These are phyloP conservation scores for Cladorrhinum samala DNA, from an alignment of 495 filamentous ascomycete genomes.

Conservation along the genomic window DNA sequence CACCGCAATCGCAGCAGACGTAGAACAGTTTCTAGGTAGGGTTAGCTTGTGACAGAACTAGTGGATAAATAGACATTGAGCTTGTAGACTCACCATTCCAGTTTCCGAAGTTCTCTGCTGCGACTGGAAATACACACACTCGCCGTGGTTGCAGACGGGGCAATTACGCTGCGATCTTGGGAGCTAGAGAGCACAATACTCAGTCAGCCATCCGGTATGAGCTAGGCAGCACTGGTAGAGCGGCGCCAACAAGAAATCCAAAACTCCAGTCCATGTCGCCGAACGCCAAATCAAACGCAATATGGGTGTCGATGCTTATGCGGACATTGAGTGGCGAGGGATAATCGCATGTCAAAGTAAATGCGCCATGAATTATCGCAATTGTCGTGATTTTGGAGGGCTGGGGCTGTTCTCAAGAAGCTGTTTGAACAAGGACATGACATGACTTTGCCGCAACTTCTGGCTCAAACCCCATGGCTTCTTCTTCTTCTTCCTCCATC, in stretches of 20 bases:
- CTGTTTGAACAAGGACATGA: not conserved
- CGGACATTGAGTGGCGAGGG: too few relatives aligned
- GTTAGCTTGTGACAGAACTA: slow-evolving; percentile 20
- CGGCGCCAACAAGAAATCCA: not conserved
- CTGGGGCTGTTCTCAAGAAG: not conserved
- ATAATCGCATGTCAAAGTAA: too few relatives aligned
- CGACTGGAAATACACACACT: slow-evolving; percentile 97
- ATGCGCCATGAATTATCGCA: too few relatives aligned
- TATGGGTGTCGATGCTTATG: not conserved
- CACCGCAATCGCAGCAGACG: slow-evolving; percentile 87
- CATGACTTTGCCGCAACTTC: not conserved
- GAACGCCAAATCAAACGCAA: not conserved
- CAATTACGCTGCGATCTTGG: slow-evolving; percentile 78
- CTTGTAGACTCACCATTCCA: slow-evolving; percentile 87
- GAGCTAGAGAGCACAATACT: slow-evolving; percentile 55
- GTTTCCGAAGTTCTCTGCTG: slow-evolving; percentile 95
- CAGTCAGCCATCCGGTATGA: slow-evolving; percentile 44
- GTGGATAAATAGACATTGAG: not conserved
- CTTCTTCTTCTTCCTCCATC: slow-evolving; percentile 9
- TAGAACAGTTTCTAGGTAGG: slow-evolving; percentile 83
- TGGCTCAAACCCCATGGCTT: slow-evolving; percentile 6
- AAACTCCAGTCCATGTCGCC: not conserved
- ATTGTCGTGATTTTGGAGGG: slow-evolving; percentile 2
- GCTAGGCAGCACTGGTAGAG: too few relatives aligned
- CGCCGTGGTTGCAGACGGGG: slow-evolving; percentile 72